These are phyloP conservation scores for Psilocybe cyanescens DNA, from an alignment of 768 basidiomycete species.

Conservation along the genomic window DNA sequence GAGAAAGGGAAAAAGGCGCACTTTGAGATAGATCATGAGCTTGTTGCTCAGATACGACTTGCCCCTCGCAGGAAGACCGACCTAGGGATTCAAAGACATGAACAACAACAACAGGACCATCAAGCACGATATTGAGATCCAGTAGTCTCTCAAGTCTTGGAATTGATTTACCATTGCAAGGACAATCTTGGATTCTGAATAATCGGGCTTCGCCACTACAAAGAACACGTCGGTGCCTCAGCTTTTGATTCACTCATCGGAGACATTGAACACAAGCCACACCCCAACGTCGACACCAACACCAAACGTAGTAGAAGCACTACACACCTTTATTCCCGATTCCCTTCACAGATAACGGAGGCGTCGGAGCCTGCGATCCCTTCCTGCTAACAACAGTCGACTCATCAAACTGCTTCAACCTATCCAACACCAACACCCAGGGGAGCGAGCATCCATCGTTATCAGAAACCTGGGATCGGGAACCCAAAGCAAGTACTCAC, in stretches of 20 bases:
- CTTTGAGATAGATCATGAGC: conserved; percentile 94
- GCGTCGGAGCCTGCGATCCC: conserved; percentile 75
- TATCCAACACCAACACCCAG: conserved; percentile 25
- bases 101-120: not conserved
- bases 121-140: not conserved
- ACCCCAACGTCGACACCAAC: not conserved
- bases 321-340: conserved; percentile 84
- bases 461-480: not conserved
- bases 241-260: not conserved
- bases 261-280: conserved; percentile 2
- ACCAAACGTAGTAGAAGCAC: not conserved
- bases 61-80: conserved; percentile 96
- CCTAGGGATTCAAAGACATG: conserved; percentile 46
- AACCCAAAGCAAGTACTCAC: conserved; percentile 39
- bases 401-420: conserved; percentile 82
- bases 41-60: conserved; percentile 99
- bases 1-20: conserved; percentile 32
- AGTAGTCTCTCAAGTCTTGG: not conserved
- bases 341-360: conserved; percentile 83
- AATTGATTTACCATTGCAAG: conserved; percentile 79
- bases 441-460: not conserved
- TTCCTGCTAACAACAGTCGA: conserved; percentile 71
- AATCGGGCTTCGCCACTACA: conserved; percentile 95
- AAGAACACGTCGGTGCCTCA: not conserved
- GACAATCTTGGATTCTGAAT: conserved; percentile 98